Base-by-base conservation (phyloP, 371 early-diverging fungal genomes). In the Mortierella sp. region DNA sequence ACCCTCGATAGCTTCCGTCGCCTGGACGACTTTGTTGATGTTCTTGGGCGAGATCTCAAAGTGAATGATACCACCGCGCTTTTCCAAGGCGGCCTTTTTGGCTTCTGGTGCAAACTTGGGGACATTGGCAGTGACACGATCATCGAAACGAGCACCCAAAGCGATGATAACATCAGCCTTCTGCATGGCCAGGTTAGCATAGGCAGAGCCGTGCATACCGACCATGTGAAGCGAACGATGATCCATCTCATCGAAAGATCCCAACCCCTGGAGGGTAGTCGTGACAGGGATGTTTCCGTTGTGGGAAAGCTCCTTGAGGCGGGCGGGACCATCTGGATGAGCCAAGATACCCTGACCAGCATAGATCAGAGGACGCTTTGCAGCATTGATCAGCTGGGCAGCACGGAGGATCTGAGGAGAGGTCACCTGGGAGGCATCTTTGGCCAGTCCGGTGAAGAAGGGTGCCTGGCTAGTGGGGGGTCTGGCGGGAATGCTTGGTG, bases 31-130 rank as follows among this genome's bases (percentile, higher is more conserved):
- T 87, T 98, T 98, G 90, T 97, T 96, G 87, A 98, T 97, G 82
- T 98, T 97, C 89, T 98, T 98, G 79, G 97, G 97, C 89, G 95
- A 89, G 79, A 98, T 96, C 80, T 98, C 99, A 85, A 98, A 98
- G 79, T 98, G 99, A 60, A 95, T 88, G 52, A 98, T 96, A 64
- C 99, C 99, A 60, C 99, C 99, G 43, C 92, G 91, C 58, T 91
- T 90, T 67, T 93, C 93, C 24, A 82, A 81, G 32, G 94, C 95
- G 12, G 99, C 99, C 76, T 87, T 83, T 71, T 89, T 87, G 42
- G 97, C 99, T 59, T 91, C 94, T 19, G 97, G 97, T 11, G 99
- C 99, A 82, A 98, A 98, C 41, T 90, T 83, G 26, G 67, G 85
- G 34, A 97, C 82, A 62, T 83, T 93, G 46, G 94, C 94, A n/a